Conservation (phyloP, 805 yeast genomes). For the Hanseniaspora meyeri region DNA sequence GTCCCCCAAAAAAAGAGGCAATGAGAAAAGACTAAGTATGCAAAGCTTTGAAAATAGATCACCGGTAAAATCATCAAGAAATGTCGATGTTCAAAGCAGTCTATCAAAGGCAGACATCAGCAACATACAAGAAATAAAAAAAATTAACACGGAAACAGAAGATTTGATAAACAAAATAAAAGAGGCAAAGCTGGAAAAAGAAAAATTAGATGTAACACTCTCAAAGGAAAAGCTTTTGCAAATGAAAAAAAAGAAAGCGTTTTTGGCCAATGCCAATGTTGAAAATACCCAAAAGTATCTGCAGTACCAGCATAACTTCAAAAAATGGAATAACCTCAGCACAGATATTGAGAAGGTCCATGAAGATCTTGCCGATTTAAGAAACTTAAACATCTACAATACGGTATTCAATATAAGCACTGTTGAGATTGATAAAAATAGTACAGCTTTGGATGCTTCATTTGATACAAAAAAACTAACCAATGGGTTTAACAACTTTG, state of each 20-base stretch:
- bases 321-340: conserved; percentile 50
- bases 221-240: conserved; percentile 36
- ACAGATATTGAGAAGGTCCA: conserved; percentile 51
- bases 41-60: conserved; percentile 20
- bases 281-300: conserved; percentile 44
- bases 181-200: conserved; percentile 30
- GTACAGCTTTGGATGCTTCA: neutral
- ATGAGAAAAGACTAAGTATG: conserved; percentile 18
- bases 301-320: conserved; percentile 37
- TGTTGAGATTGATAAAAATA: conserved; percentile 40
- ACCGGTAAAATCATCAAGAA: neutral
- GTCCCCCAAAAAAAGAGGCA: conserved; percentile 30
- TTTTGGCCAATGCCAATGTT: conserved; percentile 31
- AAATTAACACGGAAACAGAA: conserved; percentile 23
- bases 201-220: conserved; percentile 34
- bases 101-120: conserved; percentile 29
- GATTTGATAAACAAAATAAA: conserved; percentile 18
- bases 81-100: conserved; percentile 40
- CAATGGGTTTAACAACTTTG: conserved; percentile 34
- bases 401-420: conserved; percentile 75
- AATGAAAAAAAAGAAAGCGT: conserved; percentile 37
- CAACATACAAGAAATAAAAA: conserved; percentile 25
- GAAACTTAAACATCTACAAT: conserved; percentile 69
- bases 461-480: neutral
- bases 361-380: conserved; percentile 54